Evolutionary conservation across 2,329 filamentous ascomycete species (phyloP).

Genomic region (Fusarium musae): DNA sequence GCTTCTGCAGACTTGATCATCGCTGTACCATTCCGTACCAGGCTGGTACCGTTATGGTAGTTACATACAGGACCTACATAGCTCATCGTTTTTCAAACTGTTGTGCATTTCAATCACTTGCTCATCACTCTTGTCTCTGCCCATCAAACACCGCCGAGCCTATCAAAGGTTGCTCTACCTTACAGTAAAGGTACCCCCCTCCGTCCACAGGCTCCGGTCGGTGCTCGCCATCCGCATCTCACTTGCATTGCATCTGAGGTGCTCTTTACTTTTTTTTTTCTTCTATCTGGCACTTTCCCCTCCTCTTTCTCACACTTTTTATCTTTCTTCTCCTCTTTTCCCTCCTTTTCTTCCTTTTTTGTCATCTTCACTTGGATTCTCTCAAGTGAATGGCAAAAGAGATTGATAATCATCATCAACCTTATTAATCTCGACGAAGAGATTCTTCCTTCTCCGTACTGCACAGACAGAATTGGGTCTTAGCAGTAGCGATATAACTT

Average conservation of each 20-base stretch:
- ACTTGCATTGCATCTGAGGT: slow-evolving; percentile 27
- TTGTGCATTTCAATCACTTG: slow-evolving; percentile 15
- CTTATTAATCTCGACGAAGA: slow-evolving; percentile 14
- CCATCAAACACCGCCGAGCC: slow-evolving; percentile 10
- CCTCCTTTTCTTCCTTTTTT: slow-evolving; percentile 9
- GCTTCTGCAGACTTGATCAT: slow-evolving; percentile 13
- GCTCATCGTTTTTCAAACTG: neutral
- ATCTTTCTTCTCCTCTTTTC: slow-evolving; percentile 1
- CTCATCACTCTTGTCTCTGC: neutral
- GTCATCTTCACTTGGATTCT: slow-evolving; percentile 33
- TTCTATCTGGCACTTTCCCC: slow-evolving; percentile 5
- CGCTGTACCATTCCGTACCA: slow-evolving; percentile 27
- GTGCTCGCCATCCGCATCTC: slow-evolving; percentile 28
- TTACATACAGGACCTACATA: slow-evolving; percentile 11
- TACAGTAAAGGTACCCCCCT: slow-evolving; percentile 12
- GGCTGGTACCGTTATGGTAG: slow-evolving; percentile 17
- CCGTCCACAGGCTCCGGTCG: slow-evolving; percentile 7
- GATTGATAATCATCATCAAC: slow-evolving; percentile 16
- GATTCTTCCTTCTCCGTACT: slow-evolving; percentile 16
- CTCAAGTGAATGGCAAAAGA: slow-evolving; percentile 36
- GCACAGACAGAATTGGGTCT: slow-evolving; percentile 18
- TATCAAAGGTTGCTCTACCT: slow-evolving; percentile 15
- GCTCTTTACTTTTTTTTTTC: slow-evolving; percentile 12
- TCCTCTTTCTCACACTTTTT: neutral
- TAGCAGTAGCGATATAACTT: slow-evolving; percentile 17